Evolutionary conservation across 495 filamentous ascomycete species (phyloP), one percentile per base, ranked within the genome.

Genomic region (Cladorrhinum samala): DNA sequence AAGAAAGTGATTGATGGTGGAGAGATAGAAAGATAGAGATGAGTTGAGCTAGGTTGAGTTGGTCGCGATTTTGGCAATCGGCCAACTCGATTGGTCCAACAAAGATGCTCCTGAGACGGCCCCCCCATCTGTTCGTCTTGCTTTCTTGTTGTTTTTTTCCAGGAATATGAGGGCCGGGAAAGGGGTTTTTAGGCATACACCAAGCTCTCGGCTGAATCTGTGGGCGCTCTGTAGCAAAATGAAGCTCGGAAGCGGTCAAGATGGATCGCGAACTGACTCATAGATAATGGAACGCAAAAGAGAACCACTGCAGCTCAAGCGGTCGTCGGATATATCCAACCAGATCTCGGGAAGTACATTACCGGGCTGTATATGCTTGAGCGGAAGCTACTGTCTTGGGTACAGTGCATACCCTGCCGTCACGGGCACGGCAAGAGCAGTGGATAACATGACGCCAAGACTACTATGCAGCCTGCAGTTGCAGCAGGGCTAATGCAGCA

Each of bases 401-500:
- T n/a, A n/a, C n/a, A n/a, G n/a, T n/a, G n/a, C n/a, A n/a, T n/a
- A n/a, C n/a, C n/a, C n/a, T n/a, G n/a, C n/a, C n/a, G n/a, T n/a
- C n/a, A n/a, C n/a, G n/a, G n/a, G n/a, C n/a, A n/a, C n/a, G n/a
- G n/a, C n/a, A n/a, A n/a, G n/a, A n/a, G n/a, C n/a, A 37, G 11
- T 14, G 39, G 17, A 41, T 14, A 41, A 18, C 17, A 14, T 3
- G 39, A 41, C 24, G 47, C 56, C 48, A 58, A 46, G 46, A n/a
- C 9, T 47, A 43, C 23, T 41, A 41, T 43, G 54, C 54, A 52
- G 46, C 16, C 27, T 46, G 49, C 37, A 41, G 13, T 39, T 46
- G 43, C 30, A 33, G 27, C 27, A 40, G 36, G 51, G 51, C 49
- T 25, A 18, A 55, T 57, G 54, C 51, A 48, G 46, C 17, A 19